Percentiles rank a stretch among this genome's conserved stretches.
Evolutionary conservation across 495 filamentous ascomycete genomes (phyloP).

Genomic region (Podospora conica): DNA sequence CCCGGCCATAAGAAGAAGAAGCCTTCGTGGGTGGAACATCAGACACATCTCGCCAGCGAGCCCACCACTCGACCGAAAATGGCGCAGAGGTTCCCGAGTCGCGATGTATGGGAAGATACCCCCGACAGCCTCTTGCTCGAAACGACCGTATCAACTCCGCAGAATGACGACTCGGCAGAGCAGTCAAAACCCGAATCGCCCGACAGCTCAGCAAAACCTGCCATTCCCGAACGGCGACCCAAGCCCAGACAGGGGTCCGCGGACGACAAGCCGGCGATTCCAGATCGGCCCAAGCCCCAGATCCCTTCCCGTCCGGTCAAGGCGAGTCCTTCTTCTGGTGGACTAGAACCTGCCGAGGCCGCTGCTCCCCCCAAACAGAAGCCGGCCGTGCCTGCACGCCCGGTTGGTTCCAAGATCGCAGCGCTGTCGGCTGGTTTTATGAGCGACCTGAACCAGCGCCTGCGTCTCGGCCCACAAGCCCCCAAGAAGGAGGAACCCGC

Average conservation of each 20-base stretch:
- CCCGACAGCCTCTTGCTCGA: slow-evolving; percentile 76
- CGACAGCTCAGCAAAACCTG: slow-evolving; percentile 33
- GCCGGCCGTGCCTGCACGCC: slow-evolving; percentile 74
- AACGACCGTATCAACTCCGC: slow-evolving; percentile 67
- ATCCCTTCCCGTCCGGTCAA: slow-evolving; percentile 68
- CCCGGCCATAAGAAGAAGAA: slow-evolving; percentile 42
- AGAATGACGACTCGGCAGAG: slow-evolving; percentile 36
- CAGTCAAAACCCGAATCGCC: slow-evolving; percentile 29
- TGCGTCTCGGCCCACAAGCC: slow-evolving; percentile 72
- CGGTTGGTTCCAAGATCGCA: slow-evolving; percentile 78
- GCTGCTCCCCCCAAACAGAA: slow-evolving; percentile 54
- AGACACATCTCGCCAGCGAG: slow-evolving; percentile 35
- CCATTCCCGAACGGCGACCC: slow-evolving; percentile 34
- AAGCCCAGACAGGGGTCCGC: slow-evolving; percentile 44
- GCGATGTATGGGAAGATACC: slow-evolving; percentile 94
- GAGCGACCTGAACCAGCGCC: slow-evolving; percentile 77
- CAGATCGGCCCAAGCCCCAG: slow-evolving; percentile 71
- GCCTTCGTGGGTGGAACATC: slow-evolving; percentile 39
- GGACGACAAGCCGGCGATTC: slow-evolving; percentile 34
- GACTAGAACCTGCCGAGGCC: slow-evolving; percentile 35
- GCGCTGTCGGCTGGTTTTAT: slow-evolving; percentile 86
- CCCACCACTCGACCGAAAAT: slow-evolving; percentile 43
- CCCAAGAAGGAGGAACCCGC: slow-evolving; percentile 57
- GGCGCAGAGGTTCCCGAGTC: slow-evolving; percentile 81
- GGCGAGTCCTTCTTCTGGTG: slow-evolving; percentile 29